Base-by-base conservation (phyloP, 257 asterid species). In the Plantago major region DNA sequence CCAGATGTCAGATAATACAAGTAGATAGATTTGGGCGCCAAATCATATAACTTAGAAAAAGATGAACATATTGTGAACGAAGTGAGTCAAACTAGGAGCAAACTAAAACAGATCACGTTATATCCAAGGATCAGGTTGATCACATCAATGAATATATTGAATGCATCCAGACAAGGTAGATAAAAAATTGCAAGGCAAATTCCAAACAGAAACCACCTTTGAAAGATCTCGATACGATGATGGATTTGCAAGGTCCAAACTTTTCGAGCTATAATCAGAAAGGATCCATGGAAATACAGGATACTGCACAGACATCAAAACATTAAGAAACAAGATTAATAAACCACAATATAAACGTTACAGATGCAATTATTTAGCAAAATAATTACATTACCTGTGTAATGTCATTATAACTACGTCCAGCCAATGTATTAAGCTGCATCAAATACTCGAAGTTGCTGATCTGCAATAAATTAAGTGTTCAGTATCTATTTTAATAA, bases 391-490 rank as follows among this genome's bases (percentile, higher is more conserved):
- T 13, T 46, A 89, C 99, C 90, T 92, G 99, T 56, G 99, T 92
- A 52, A 92, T 84, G 70, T 92, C 99, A 60, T 92, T 92, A 76
- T 92, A 92, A 77, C 95, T 92, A 60, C 99, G 93, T 22, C 99
- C 99, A 37, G 99, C 95, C 81, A 92, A 75, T 60, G 99, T 92
- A 76, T 92, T 92, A 51, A 92, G 99, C 78, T 92, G 99, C 99
- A 89, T 86, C 75, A 92, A 80, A 76, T 92, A 92, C 64, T 92
- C 99, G 52, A 92, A 92, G 76, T 92, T 92, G 96, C 99, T 92
- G 80, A 92, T 80, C 99, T 92, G 94, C 84, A 80, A 70, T 37
- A 43, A 50, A 68, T 58, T 60, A 57, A 61, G 50, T 10, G 46
- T 33, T 78, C 56, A 72, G 74, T 62, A 48, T 40, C 58, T 68